phyloP scores from a whole-genome alignment of 208 protist genomes.

The Angomonas ambiguus region DNA sequence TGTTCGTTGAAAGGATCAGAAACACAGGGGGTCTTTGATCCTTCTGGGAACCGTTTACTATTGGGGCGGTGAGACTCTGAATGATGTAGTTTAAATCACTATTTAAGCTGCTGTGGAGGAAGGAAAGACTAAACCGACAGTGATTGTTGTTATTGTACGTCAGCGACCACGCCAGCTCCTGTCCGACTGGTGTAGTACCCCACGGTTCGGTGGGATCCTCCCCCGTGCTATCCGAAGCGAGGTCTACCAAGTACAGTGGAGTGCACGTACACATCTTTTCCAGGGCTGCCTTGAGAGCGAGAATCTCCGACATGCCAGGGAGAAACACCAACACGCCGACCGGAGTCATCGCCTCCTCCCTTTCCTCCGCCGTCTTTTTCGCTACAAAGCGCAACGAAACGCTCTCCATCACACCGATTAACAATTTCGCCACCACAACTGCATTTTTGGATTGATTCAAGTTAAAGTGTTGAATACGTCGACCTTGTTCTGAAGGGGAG shows the following conservation, averaged over 20 bases:
- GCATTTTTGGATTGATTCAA: too few species aligned
- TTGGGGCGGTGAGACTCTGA: not conserved
- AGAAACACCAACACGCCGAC: conserved; percentile 67
- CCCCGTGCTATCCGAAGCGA: too few species aligned
- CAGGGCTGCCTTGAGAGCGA: conserved; percentile 17
- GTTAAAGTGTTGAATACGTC: too few species aligned
- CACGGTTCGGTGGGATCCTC: too few species aligned
- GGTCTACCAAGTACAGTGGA: too few species aligned
- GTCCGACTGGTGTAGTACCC: too few species aligned
- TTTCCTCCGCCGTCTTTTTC: too few species aligned
- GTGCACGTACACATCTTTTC: not conserved
- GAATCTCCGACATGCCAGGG: conserved; percentile 69
- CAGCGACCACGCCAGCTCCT: not conserved
- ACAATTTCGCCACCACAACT: too few species aligned
- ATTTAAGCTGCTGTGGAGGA: not conserved
- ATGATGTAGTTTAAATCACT: not conserved
- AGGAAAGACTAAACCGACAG: not conserved
- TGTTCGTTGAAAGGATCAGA: conserved; percentile 62
- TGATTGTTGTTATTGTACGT: not conserved
- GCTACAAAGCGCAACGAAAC: not conserved
- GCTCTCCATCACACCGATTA: not conserved
- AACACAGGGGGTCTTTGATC: conserved; percentile 21
- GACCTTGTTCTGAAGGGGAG: too few species aligned
- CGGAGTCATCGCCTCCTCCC: too few species aligned
- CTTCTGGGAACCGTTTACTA: not conserved